Evolutionary conservation across 2,329 filamentous ascomycete species (phyloP).

Genomic region (Akanthomyces lecanii): DNA sequence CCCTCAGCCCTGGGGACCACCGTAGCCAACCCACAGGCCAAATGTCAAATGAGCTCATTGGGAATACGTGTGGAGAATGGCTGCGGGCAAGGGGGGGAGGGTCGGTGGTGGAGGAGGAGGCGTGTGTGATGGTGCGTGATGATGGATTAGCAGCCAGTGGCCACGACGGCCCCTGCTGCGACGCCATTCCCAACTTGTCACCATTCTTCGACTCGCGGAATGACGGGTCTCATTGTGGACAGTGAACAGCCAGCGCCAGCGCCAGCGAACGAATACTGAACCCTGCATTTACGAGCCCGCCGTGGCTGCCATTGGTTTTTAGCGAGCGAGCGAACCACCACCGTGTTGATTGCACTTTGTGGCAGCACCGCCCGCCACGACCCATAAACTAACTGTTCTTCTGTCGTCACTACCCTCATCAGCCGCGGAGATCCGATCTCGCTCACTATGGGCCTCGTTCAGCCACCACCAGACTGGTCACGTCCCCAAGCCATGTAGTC

Average conservation of each 20-base stretch:
- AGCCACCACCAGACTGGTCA: not conserved
- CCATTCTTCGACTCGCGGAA: constrained; percentile 7
- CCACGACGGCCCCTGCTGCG: not conserved
- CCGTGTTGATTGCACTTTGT: not conserved
- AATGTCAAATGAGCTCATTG: constrained; percentile 11
- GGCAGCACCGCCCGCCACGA: not conserved
- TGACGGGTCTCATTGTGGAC: not conserved
- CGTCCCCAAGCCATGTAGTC: not conserved
- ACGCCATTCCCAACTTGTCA: constrained; percentile 11
- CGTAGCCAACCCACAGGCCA: not conserved
- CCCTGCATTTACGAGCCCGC: constrained; percentile 6
- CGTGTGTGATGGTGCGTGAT: not conserved
- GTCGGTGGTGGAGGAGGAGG: not conserved
- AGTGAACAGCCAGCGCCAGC: not conserved
- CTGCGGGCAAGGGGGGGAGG: constrained; percentile 2
- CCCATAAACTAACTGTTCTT: not conserved
- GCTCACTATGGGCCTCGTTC: not conserved
- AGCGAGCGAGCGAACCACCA: not conserved
- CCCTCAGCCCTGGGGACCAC: constrained; percentile 9
- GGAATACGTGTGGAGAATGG: constrained; percentile 9
- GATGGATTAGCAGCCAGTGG: constrained; percentile 3
- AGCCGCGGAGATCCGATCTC: constrained; percentile 17
- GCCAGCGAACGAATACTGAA: not conserved
- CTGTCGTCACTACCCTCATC: constrained; percentile 13
- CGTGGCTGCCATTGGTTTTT: not conserved